phyloP scores from a whole-genome alignment of 352 stramenopile genomes.

The Phytophthora litchii region DNA sequence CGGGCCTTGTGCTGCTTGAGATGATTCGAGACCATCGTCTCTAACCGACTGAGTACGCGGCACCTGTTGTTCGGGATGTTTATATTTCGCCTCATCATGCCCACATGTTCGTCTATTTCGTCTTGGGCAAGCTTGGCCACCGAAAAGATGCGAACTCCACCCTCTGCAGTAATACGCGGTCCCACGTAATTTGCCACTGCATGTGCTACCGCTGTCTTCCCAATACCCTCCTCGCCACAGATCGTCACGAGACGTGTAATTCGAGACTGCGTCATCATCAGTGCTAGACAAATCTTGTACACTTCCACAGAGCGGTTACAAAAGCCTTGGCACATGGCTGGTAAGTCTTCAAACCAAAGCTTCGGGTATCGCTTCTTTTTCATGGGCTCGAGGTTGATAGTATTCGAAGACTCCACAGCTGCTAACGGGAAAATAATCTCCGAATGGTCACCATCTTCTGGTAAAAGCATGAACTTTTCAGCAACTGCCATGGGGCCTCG shows the following conservation, averaged over 20 bases:
- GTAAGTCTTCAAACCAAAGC: constrained; percentile 81
- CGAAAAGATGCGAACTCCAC: constrained; percentile 73
- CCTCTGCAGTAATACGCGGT: constrained; percentile 73
- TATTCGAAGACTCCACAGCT: constrained; percentile 47
- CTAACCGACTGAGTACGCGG: constrained; percentile 55
- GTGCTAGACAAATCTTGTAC: constrained; percentile 82
- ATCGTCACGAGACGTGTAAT: constrained; percentile 82
- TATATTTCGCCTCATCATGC: constrained; percentile 51
- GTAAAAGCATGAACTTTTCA: constrained; percentile 80
- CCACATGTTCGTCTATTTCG: constrained; percentile 60
- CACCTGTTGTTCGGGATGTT: constrained; percentile 44
- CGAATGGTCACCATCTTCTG: constrained; percentile 76
- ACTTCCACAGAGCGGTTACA: constrained; percentile 80
- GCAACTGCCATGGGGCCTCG: constrained; percentile 67
- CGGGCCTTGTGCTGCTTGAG: constrained; percentile 54
- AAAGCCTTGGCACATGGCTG: constrained; percentile 80
- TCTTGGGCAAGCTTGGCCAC: constrained; percentile 63
- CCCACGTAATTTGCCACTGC: constrained; percentile 80
- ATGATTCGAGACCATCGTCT: constrained; percentile 58
- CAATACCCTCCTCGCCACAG: constrained; percentile 74
- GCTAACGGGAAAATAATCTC: constrained; percentile 84
- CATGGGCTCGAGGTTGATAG: constrained; percentile 53
- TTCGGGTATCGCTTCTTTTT: constrained; percentile 71
- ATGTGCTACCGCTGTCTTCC: constrained; percentile 77
- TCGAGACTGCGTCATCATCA: constrained; percentile 78